These are phyloP conservation scores for Caryocar brasiliense DNA, from an alignment of 441 rosid species.

Conservation along the genomic window DNA sequence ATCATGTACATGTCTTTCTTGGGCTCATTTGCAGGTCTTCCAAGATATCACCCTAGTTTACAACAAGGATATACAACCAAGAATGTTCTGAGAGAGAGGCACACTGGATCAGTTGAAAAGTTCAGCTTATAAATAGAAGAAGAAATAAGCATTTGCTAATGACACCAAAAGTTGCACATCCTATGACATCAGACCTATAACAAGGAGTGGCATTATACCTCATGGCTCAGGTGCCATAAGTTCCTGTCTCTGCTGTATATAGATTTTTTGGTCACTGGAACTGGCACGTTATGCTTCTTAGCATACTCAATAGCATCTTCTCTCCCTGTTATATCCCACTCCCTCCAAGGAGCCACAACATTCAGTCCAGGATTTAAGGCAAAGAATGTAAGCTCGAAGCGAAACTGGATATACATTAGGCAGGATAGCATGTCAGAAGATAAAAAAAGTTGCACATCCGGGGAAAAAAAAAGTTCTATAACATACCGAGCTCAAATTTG, in stretches of 20 bases:
- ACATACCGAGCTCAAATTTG: not conserved
- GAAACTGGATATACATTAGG: constrained; percentile 41
- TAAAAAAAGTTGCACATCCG: too few species aligned
- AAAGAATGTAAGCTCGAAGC: constrained; percentile 91
- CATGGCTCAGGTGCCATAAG: constrained; percentile 93
- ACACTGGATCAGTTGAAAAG: too few species aligned
- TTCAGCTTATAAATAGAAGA: too few species aligned
- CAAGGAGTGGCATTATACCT: constrained; percentile 33
- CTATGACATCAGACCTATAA: too few species aligned
- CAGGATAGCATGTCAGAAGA: constrained; percentile 7
- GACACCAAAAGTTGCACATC: too few species aligned
- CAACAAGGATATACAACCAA: not conserved
- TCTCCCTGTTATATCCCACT: constrained; percentile 89
- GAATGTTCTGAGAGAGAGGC: too few species aligned
- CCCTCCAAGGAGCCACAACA: constrained; percentile 97
- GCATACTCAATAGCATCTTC: constrained; percentile 97
- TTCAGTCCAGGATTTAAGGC: constrained; percentile 79
- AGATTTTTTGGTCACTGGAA: constrained; percentile 90
- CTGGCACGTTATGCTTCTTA: constrained; percentile 81
- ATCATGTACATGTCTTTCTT: constrained; percentile 91
- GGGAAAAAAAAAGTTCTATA: too few species aligned
- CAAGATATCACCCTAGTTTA: constrained; percentile 67
- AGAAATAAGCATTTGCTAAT: too few species aligned
- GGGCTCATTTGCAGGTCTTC: constrained; percentile 88
- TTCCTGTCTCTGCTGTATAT: constrained; percentile 91